phyloP scores from a whole-genome alignment of 441 rosid genomes.

The Kokia cookei region DNA sequence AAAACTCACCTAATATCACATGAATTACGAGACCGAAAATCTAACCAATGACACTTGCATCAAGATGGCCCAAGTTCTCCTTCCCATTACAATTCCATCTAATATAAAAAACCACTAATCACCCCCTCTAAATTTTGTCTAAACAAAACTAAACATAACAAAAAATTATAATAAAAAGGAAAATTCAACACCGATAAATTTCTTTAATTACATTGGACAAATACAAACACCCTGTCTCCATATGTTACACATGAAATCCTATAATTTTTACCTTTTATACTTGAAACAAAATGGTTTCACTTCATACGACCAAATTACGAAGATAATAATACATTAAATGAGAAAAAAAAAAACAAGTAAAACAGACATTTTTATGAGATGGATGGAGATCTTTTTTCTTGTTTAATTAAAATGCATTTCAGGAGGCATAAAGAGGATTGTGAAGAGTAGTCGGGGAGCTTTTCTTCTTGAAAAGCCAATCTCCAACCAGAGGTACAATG shows the following conservation, averaged over 20 bases:
- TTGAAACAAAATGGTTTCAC: neutral
- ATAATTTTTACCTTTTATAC: neutral
- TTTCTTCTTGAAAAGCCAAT: slow-evolving; percentile 57
- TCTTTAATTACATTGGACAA: neutral
- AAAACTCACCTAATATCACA: too few relatives aligned
- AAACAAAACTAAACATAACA: too few relatives aligned
- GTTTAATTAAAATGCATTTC: slow-evolving; percentile 14
- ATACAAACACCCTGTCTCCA: neutral
- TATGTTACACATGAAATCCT: neutral
- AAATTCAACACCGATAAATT: too few relatives aligned
- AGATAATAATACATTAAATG: neutral
- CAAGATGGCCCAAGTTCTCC: too few relatives aligned
- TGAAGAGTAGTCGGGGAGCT: slow-evolving; percentile 18
- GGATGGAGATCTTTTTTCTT: neutral
- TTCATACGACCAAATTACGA: neutral
- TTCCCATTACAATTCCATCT: too few relatives aligned
- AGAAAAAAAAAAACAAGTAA: neutral
- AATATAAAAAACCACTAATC: too few relatives aligned
- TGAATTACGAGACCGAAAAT: too few relatives aligned
- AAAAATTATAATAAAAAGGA: too few relatives aligned
- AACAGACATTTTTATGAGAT: neutral
- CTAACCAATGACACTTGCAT: too few relatives aligned
- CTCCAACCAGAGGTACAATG: slow-evolving; percentile 68
- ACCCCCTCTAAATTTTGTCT: too few relatives aligned
- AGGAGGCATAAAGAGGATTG: slow-evolving; percentile 35